Conservation (phyloP, 2,329 filamentous ascomycete genomes). For the Aspergillus sojae region DNA sequence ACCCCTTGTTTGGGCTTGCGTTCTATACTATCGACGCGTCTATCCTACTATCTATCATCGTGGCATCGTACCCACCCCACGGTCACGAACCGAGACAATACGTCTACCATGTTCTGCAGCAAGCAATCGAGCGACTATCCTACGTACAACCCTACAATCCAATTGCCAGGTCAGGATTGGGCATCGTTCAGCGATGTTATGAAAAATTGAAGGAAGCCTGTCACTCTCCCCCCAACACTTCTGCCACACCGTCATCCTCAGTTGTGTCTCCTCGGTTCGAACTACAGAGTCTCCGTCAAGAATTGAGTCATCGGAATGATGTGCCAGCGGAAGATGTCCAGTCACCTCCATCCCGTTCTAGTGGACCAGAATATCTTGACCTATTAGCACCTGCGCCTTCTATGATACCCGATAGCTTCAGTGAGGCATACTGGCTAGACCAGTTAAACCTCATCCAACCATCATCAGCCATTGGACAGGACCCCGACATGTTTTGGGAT, state of each 20-base stretch:
- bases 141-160: background rate
- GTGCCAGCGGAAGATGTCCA: background rate
- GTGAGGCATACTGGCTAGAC: background rate
- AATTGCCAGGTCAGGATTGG: background rate
- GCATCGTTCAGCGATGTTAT: background rate
- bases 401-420: background rate
- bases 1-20: background rate
- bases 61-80: background rate
- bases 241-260: background rate
- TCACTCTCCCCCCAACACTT: background rate
- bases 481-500: background rate
- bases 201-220: background rate
- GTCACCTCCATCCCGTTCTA: background rate
- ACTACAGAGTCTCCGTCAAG: background rate
- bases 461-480: background rate
- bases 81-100: background rate
- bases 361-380: background rate
- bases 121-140: background rate
- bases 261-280: background rate
- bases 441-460: background rate
- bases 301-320: background rate
- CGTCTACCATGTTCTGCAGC: background rate
- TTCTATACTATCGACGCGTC: background rate
- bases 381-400: background rate
- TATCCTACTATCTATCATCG: background rate